Base-by-base conservation (phyloP, 1,139 yeast species). In the Pichia sp. region DNA sequence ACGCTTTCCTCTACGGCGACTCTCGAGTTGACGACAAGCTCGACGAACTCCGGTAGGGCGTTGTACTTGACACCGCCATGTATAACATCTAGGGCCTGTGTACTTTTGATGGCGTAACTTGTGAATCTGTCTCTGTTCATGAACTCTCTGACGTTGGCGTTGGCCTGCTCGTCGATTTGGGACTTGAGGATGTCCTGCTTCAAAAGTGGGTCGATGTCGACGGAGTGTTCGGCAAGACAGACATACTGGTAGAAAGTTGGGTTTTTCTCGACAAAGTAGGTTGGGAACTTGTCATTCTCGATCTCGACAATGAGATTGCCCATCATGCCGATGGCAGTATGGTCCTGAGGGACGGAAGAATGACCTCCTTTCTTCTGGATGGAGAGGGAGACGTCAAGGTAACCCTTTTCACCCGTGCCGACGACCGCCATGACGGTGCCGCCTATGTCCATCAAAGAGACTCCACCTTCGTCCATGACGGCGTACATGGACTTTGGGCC, bases 21-120 rank as follows among this genome's bases (percentile, higher is more conserved):
- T 51, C 66, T 55, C 1, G 61, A 53, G 44, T 59, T 59, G 46
- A 85, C 75, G 2, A 55, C 59, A 24, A 83, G 73, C 6, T 75
- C 72, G 6, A 80, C 86, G 59, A 74, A 75, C 64, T 87, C 95
- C 1, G 95, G 95, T 55, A 87, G 73, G 2, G 93, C 92, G 64
- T 86, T 86, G 38, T 82, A 73, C 67, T 86, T 86, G 46, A 78
- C 78, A 20, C 93, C 93, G 9, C 92, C 92, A n/a, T 71, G 62
- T 50, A 86, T 73, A 10, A 84, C 74, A 66, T 86, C 91, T n/a
- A 80, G 75, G 0, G 91, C 88, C 65, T 84, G 89, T 6, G 88
- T 78, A 1, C 91, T 84, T 49, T 77, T 74, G 52, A 85, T 73
- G 33, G 81, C 68, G 62, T 74, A 81, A 57, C 76, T 78, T 6